Conservation (phyloP, 495 filamentous ascomycete genomes). For the Pyronema domesticum region DNA sequence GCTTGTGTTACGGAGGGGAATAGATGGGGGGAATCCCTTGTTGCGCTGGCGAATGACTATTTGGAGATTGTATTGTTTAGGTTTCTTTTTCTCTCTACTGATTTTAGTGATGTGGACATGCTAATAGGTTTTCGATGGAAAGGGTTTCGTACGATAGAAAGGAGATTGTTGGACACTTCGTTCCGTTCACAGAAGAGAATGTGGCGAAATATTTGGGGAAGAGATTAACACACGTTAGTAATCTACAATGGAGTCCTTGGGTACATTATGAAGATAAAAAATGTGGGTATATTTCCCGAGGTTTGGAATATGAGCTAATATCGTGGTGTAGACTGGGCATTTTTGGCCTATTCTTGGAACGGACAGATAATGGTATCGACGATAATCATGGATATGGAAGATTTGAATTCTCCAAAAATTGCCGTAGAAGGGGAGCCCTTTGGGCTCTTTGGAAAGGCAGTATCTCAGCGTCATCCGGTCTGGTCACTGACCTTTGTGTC, state of each 20-base stretch:
- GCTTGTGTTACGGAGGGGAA: constrained; percentile 5
- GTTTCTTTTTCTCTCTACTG: background rate
- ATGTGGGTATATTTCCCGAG: background rate
- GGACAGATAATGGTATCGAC: constrained; percentile 18
- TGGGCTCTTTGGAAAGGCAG: constrained; percentile 14
- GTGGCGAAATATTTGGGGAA: constrained; percentile 9
- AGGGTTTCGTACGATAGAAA: constrained; percentile 20
- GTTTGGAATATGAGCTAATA: background rate
- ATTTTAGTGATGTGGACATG: constrained; percentile 8
- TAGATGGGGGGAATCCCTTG: constrained; percentile 17
- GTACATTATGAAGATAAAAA: constrained; percentile 13
- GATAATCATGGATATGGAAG: constrained; percentile 12
- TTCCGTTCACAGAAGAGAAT: constrained; percentile 9
- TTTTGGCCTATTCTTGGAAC: constrained; percentile 25
- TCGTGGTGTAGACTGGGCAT: constrained; percentile 13
- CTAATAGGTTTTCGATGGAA: background rate
- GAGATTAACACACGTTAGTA: constrained; percentile 19
- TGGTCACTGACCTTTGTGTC: constrained; percentile 18
- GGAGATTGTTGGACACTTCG: constrained; percentile 18
- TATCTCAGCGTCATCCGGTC: constrained; percentile 20
- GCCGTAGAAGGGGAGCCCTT: constrained; percentile 9
- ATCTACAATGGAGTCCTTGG: constrained; percentile 28
- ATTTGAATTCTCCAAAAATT: constrained; percentile 9
- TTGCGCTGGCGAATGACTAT: constrained; percentile 31
- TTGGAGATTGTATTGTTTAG: constrained; percentile 27